Conservation (phyloP, 768 basidiomycete species). For the Xanthoconium stramineum region DNA sequence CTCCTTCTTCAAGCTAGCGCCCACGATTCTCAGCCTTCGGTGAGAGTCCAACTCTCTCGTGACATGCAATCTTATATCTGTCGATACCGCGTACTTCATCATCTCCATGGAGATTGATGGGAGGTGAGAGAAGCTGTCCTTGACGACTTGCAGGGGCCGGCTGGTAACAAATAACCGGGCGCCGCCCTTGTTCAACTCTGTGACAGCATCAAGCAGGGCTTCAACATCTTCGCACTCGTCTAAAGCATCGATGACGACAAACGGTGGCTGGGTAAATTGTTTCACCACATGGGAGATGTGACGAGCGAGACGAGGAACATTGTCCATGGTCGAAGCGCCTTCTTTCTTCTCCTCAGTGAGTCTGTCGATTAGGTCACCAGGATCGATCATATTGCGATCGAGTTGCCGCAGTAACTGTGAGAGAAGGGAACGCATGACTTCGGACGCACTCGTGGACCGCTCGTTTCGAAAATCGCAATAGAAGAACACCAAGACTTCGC, state of each 20-base stretch:
- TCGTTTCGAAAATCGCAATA: constrained; percentile 17
- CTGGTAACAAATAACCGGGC: not conserved
- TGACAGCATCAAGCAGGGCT: not conserved
- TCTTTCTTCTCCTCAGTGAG: not conserved
- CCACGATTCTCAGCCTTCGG: not conserved
- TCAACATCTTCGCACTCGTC: constrained; percentile 17
- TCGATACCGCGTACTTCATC: not conserved
- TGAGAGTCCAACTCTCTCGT: constrained; percentile 7
- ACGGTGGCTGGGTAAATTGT: not conserved
- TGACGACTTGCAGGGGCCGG: constrained; percentile 5
- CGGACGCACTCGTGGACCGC: constrained; percentile 1
- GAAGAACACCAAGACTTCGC: constrained; percentile 6
- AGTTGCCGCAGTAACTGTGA: constrained; percentile 7
- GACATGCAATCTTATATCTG: constrained; percentile 9
- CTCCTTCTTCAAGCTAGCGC: constrained; percentile 3
- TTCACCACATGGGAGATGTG: not conserved
- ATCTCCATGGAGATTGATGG: constrained; percentile 2
- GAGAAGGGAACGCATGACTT: constrained; percentile 13
- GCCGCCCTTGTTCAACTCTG: not conserved
- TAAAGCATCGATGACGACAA: constrained; percentile 12
- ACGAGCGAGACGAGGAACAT: not conserved
- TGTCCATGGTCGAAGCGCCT: not conserved
- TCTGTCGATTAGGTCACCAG: not conserved
- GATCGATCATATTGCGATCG: not conserved
- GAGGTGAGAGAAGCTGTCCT: not conserved